Evolutionary conservation across 495 filamentous ascomycete species (phyloP), one percentile per base, ranked within the genome.

Genomic region (Darksidea phi): DNA sequence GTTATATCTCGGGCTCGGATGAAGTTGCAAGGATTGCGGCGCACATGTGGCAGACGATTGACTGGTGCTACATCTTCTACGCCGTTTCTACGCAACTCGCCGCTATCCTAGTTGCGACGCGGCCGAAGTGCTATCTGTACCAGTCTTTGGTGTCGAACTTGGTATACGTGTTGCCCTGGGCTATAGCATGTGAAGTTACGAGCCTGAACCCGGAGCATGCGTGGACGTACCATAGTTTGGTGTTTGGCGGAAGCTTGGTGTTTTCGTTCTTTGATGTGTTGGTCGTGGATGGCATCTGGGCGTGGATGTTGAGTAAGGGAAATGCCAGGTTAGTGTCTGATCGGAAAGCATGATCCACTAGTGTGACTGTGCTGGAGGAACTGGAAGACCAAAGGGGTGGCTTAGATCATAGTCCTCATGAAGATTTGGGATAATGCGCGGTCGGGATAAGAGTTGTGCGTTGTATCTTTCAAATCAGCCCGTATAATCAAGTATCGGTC

Each of bases 51-150:
- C 75, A 72, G 54, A 85, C 76, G 1, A 83, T 85, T 41, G 84
- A 87, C 66, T 87, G 86, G 87, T 88, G 86, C 70, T 90, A 90
- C 70, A 84, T 90, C 51, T 86, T 89, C 71, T 90, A 88, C 64
- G 87, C 84, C 0, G 48, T 82, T 23, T 80, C 77, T 15, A 84
- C 79, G n/a, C 86, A 88, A 65, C 71, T 89, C 7, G 80, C 86
- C 0, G 77, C 82, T 1, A 77, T 90, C 6, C 73, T 90, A 1
- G 75, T 89, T 1, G 86, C 87, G 0, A 88, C 87, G 0, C 70
- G 74, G 12, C 84, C 87, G 5, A 76, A 75, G 15, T 89, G 85
- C 86, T 90, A 86, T 68, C 76, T 89, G 6, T 80, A 79, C 56
- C 87, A 89, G 73, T 79, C 81, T 4, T 70, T 90, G 3, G 77